phyloP scores from a whole-genome alignment of 2,329 filamentous ascomycete species.

The Verticillium zaregamsianum region DNA sequence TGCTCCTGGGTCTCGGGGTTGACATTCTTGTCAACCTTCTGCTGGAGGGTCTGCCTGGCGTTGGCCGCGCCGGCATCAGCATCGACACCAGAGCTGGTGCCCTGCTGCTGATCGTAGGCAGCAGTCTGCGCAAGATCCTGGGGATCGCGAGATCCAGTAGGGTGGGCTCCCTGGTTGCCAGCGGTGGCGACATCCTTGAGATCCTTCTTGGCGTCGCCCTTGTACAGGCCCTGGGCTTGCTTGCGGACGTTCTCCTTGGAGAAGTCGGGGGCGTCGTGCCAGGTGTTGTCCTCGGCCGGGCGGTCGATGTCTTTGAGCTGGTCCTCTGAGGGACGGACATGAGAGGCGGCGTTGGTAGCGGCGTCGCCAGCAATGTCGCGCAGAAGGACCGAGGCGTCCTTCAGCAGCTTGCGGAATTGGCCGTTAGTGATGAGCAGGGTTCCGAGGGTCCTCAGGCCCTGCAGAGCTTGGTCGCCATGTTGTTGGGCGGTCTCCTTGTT shows the following conservation, averaged over 20 bases:
- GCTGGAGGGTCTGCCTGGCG: slow-evolving; percentile 37
- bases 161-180: slow-evolving; percentile 53
- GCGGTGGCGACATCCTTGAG: slow-evolving; percentile 55
- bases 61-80: slow-evolving; percentile 38
- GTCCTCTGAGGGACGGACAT: slow-evolving; percentile 74
- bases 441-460: slow-evolving; percentile 83
- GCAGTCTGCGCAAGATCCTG: slow-evolving; percentile 42
- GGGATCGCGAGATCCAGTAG: slow-evolving; percentile 48
- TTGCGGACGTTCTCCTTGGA: slow-evolving; percentile 65
- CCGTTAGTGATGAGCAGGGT: slow-evolving; percentile 91
- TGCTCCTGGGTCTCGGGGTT: slow-evolving; percentile 60
- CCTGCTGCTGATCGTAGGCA: slow-evolving; percentile 41
- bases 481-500: slow-evolving; percentile 74
- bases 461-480: slow-evolving; percentile 77
- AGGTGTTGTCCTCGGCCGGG: slow-evolving; percentile 87
- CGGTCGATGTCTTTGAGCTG: slow-evolving; percentile 71
- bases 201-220: slow-evolving; percentile 52
- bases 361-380: slow-evolving; percentile 92
- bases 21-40: slow-evolving; percentile 57
- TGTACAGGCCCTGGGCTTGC: slow-evolving; percentile 61
- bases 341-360: slow-evolving; percentile 71
- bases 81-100: slow-evolving; percentile 44
- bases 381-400: slow-evolving; percentile 73
- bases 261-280: slow-evolving; percentile 82
- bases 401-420: slow-evolving; percentile 86